Base-by-base conservation (phyloP, 345 rosid genomes). In the Abelmoschus esculentus region DNA sequence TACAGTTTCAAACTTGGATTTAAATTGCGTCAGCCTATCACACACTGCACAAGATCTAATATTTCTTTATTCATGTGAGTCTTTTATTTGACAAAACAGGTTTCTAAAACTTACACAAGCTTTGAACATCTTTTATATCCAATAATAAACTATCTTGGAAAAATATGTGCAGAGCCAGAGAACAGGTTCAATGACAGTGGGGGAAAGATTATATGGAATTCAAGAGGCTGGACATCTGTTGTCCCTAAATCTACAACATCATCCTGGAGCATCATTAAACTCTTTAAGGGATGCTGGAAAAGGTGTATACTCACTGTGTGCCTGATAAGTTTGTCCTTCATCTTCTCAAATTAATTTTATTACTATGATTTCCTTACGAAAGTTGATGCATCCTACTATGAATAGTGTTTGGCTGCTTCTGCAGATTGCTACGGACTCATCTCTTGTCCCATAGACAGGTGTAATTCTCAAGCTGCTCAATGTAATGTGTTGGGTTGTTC, bases 121-220 rank as follows among this genome's bases (percentile, higher is more conserved):
- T 61, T 26, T 26, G 54, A 65, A 65, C 12, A 65, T 47, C 38
- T 28, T 22, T 10, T 65, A 13, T 65, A 15, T 26, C 69, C 18
- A 2, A 44, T 44, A 18, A 14, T 65, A 46, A 65, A 6, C 28
- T 65, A 65, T 19, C 7, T 47, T 47, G 22, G 13, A 7, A 65
- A 32, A 38, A 73, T 4, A 32, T 32, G 44, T 80, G 77, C 85
- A 87, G 89, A 83, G 69, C 64, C 79, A 78, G 66, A 73, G 63
- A 72, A 65, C 78, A 66, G 71, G 76, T 67, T 49, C 80, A 40
- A 22, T 58, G 69, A 66, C 70, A 15, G 61, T 67, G 12, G 64
- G 73, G n/a, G 69, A 74, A 68, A 36, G 61, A 61, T 49, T 77
- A 1, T 49, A 60, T 74, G 77, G 68, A 62, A 70, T 62, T 58